Conservation (phyloP, 2,329 filamentous ascomycete genomes). For the Metarhizium sp. region DNA sequence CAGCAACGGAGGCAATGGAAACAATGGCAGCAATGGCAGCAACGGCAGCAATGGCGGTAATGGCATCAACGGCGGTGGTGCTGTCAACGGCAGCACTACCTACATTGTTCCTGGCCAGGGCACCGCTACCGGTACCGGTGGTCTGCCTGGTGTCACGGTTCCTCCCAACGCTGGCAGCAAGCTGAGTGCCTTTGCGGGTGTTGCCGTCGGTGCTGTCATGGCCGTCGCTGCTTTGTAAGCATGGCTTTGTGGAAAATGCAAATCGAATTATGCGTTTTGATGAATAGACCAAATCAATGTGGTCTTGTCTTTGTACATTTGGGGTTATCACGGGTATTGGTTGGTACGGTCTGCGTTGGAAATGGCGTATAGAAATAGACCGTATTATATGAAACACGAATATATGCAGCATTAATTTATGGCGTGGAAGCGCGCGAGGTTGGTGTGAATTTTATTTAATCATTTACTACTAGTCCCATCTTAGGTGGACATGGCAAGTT, state of each 20-base stretch:
- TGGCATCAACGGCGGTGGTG: not conserved
- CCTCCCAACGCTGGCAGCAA: slow-evolving; percentile 10
- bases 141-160: not conserved
- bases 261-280: not conserved
- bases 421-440: no score
- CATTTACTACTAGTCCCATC: no score
- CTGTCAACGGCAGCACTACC: not conserved
- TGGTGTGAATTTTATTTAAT: no score
- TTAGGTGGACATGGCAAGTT: no score
- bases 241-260: not conserved
- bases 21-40: no score
- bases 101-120: not conserved
- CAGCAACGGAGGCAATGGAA: not conserved
- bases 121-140: not conserved
- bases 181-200: slow-evolving; percentile 22
- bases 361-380: not conserved
- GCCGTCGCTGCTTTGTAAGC: slow-evolving; percentile 21
- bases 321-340: not conserved
- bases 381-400: not conserved
- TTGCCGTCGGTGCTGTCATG: slow-evolving; percentile 19
- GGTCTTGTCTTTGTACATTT: not conserved
- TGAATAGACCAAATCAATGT: not conserved
- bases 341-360: not conserved
- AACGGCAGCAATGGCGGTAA: not conserved
- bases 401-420: no score